Evolutionary conservation across 768 basidiomycete species (phyloP), one percentile per base, ranked within the genome.

Genomic region (Chlorophyllum brunneum): DNA sequence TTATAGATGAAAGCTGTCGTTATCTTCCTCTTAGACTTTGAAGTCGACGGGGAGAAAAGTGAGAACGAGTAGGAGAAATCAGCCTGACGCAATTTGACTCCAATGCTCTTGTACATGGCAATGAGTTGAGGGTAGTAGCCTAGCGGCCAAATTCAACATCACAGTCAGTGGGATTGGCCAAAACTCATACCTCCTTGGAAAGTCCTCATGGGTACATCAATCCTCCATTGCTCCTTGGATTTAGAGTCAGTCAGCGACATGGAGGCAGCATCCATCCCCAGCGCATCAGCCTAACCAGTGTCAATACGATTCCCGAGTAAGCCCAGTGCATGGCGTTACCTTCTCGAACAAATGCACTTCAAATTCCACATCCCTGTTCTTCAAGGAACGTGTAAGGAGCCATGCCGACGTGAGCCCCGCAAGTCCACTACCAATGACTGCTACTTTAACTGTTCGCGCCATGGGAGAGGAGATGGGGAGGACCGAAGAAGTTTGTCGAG

Each of bases 131-230:
- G 78, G 63, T 91, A 90, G 64, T 89, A 89, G 0, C 88, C 87
- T 86, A 54, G 48, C 51, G 20, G 8, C 16, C n/a, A 41, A 45
- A 16, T 46, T 34, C n/a, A 5, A 36, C 41, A 42, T 18, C 29
- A 54, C 36, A 48, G 42, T 24, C 29, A 27, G 16, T 8, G 5
- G 27, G 5, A 33, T 16, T 13, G 16, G 2, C 20, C 15, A 16
- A 15, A 23, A 10, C 23, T 58, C 78, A 45, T 49, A 83, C 86
- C 86, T 69, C 83, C 83, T 74, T 91, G 87, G 61, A 91, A 90
- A 1, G 83, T 83, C 34, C 88, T 70, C 88, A 91, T 91, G 0
- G 88, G 88, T 0, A 89, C 87, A 61, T 91, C 88, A 2, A 90
- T 73, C 48, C 81, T 69, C 74, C 79, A 80, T 43, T 75, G 66